phyloP scores from a whole-genome alignment of 2,329 filamentous ascomycete species.

The Alternaria sp. region DNA sequence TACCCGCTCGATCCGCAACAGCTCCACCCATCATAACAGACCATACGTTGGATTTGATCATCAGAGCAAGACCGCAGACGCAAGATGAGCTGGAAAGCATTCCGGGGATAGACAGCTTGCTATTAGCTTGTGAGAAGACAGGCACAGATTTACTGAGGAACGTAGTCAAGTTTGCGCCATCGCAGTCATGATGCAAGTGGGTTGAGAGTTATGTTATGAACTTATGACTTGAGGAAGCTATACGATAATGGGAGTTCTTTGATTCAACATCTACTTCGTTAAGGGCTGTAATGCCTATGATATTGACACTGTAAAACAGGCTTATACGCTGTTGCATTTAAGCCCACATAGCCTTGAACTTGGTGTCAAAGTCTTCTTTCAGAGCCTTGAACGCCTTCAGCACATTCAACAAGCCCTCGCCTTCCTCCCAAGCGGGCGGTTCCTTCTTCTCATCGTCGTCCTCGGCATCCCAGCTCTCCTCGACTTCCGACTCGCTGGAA shows the following conservation, averaged over 20 bases:
- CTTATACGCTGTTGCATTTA: slow-evolving; percentile 33
- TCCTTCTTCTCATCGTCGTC: slow-evolving; percentile 29
- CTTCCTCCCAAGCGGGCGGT: slow-evolving; percentile 52
- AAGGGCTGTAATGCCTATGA: neutral
- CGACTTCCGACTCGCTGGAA: slow-evolving; percentile 30
- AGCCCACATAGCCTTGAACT: slow-evolving; percentile 68
- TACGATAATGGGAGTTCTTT: neutral
- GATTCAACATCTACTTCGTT: neutral
- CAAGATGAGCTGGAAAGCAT: slow-evolving; percentile 31
- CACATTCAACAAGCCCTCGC: slow-evolving; percentile 60
- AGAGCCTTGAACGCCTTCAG: slow-evolving; percentile 65
- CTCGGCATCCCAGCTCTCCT: slow-evolving; percentile 38
- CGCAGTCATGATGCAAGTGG: neutral
- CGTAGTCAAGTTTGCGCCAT: slow-evolving; percentile 31
- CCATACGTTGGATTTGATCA: slow-evolving; percentile 29
- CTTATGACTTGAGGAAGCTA: neutral
- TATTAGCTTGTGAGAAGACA: slow-evolving; percentile 25
- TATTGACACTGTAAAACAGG: neutral
- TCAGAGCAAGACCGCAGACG: slow-evolving; percentile 23
- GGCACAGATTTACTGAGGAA: slow-evolving; percentile 33
- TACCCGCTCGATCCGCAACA: slow-evolving; percentile 2
- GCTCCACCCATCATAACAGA: slow-evolving; percentile 26
- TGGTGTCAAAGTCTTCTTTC: slow-evolving; percentile 66
- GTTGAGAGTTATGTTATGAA: neutral
- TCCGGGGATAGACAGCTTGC: slow-evolving; percentile 30